phyloP scores from a whole-genome alignment of 1,284 basidiomycete genomes.

The Rugosomyces carneus region DNA sequence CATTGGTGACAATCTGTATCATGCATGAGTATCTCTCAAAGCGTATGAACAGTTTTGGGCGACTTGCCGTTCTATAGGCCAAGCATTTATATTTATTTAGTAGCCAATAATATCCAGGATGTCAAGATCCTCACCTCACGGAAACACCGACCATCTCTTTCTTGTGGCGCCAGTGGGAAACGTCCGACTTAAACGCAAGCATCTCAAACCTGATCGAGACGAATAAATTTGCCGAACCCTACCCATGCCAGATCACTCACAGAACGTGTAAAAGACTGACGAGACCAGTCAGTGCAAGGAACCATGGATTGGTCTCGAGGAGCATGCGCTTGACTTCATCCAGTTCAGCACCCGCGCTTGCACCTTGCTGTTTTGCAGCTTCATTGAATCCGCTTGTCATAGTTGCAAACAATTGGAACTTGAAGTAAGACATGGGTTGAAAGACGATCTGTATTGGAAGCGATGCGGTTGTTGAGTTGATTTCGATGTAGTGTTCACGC shows the following conservation, averaged over 20 bases:
- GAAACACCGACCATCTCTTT: conserved; percentile 85
- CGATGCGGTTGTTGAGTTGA: conserved; percentile 69
- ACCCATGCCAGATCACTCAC: conserved; percentile 38
- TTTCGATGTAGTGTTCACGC: conserved; percentile 70
- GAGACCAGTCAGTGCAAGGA: conserved; percentile 74
- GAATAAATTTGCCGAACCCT: conserved; percentile 1
- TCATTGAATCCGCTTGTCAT: conserved; percentile 82
- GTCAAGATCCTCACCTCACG: conserved; percentile 47
- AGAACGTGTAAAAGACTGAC: conserved; percentile 87
- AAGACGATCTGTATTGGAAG: conserved; percentile 81
- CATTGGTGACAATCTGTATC: conserved; percentile 79
- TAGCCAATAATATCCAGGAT: conserved; percentile 2
- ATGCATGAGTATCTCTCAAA: conserved; percentile 21
- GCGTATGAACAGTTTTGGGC: background rate
- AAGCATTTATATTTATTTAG: background rate
- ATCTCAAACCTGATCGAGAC: conserved; percentile 73
- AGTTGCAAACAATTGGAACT: conserved; percentile 79
- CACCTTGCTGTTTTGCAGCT: conserved; percentile 68
- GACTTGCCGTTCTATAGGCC: conserved; percentile 34
- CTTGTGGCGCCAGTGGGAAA: conserved; percentile 92
- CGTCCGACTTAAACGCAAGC: conserved; percentile 91
- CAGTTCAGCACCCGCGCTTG: conserved; percentile 61
- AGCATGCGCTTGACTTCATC: conserved; percentile 94
- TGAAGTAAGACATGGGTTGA: conserved; percentile 80
- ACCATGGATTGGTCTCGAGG: conserved; percentile 90